Evolutionary conservation across 306 rosid species (phyloP).

Genomic region (Medicago lupulina): DNA sequence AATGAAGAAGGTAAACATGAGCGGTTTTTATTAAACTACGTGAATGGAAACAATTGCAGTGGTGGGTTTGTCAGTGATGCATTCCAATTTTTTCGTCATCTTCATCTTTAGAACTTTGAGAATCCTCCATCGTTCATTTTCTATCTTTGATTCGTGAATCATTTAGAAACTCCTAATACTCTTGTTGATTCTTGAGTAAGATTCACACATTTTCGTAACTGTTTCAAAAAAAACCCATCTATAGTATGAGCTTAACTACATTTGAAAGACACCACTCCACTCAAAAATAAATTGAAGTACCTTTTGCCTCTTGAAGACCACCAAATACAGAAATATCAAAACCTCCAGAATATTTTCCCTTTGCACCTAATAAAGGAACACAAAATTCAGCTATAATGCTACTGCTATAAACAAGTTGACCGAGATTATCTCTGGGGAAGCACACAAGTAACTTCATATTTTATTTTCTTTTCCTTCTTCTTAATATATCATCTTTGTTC

Average conservation of each 20-base stretch:
- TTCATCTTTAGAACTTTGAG: too few species aligned
- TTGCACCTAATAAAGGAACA: constrained; percentile 67
- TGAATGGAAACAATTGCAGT: too few species aligned
- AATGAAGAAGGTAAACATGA: too few species aligned
- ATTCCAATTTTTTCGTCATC: too few species aligned
- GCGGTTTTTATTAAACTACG: too few species aligned
- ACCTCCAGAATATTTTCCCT: constrained; percentile 91
- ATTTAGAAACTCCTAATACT: too few species aligned
- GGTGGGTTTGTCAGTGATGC: too few species aligned
- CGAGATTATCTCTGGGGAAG: constrained; percentile 28
- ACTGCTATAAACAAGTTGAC: constrained; percentile 16
- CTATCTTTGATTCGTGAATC: too few species aligned
- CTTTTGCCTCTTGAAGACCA: constrained; percentile 62
- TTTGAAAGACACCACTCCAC: constrained; percentile 10
- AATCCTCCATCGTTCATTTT: too few species aligned
- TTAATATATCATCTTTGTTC: constrained; percentile 10
- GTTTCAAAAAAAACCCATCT: too few species aligned
- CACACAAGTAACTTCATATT: constrained; percentile 19
- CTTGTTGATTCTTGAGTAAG: too few species aligned
- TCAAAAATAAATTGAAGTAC: constrained; percentile 48
- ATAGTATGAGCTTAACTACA: constrained; percentile 11
- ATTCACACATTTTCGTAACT: too few species aligned
- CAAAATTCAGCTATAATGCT: constrained; percentile 35
- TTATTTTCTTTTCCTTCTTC: constrained; percentile 17
- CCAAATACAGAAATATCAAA: constrained; percentile 84